Evolutionary conservation across 1,284 basidiomycete species (phyloP), one percentile per base, ranked within the genome.

Genomic region (Bondarzewia mesenterica): DNA sequence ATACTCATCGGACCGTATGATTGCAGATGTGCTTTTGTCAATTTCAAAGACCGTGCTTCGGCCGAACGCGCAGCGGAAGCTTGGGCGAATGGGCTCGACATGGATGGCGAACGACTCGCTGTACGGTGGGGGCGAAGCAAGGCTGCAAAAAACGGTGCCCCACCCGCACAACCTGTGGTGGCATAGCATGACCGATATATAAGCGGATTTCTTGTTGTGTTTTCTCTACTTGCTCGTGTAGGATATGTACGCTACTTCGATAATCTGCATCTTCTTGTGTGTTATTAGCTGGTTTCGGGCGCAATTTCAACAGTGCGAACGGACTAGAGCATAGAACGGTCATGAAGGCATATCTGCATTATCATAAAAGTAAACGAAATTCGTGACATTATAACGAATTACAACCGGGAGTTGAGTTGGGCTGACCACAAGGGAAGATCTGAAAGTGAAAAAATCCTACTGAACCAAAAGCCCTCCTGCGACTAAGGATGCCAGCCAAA

Each of bases 11-110:
- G 36, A 37, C 36, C 21, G 29, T 42, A n/a, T n/a, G n/a, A n/a
- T n/a, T n/a, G 26, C 65, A 90, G 92, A 67, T 97, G 93, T 66
- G 95, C 95, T 0, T 99, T 99, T 65, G 77, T 98, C 50, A 97
- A 97, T 65, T 99, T 99, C 69, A 82, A 75, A 51, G 81, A 87
- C 49, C 77, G 96, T 23, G 61, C 73, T 2, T 73, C 79, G 15
- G 94, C 96, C 12, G 96, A 99, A 64, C 68, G 72, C 7, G 93
- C 90, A 0, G 94, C 94, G 0, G 78, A 86, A 55, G 84, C 86
- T 7, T 90, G 94, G 78, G 79, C 89, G 14, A 81, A 85, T 52
- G 94, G 93, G 3, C 74, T 99, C 20, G 89, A 93, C 57, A 72
- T 97, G 36, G 84, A 88, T 25, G 88, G 82, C 1, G 82, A 87